Percentiles rank a stretch among this genome's conserved stretches.
These are phyloP conservation scores for Blastobotrys elegans DNA, from an alignment of 1,139 yeast species.

Conservation along the genomic window DNA sequence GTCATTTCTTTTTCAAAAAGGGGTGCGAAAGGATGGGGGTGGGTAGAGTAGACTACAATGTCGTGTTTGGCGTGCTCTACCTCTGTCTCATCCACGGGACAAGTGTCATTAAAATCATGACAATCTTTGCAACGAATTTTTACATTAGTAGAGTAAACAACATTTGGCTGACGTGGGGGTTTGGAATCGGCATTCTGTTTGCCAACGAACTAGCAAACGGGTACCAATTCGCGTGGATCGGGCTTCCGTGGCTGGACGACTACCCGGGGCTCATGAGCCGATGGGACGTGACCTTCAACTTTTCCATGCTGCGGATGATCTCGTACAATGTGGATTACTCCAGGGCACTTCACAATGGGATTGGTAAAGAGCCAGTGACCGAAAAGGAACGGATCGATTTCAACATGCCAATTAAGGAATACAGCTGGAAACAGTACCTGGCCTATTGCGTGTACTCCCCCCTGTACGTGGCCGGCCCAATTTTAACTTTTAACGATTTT, in stretches of 20 bases:
- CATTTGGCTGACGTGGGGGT: slow-evolving; percentile 54
- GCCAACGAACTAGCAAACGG: slow-evolving; percentile 65
- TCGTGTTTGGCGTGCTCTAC: slow-evolving; percentile 64
- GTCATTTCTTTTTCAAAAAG: slow-evolving; percentile 52
- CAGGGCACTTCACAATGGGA: slow-evolving; percentile 25
- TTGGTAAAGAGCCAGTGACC: slow-evolving; percentile 27
- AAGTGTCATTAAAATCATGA: slow-evolving; percentile 55
- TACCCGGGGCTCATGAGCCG: slow-evolving; percentile 66
- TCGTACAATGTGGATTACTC: slow-evolving; percentile 76
- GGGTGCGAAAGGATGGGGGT: slow-evolving; percentile 14
- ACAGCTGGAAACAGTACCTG: slow-evolving; percentile 57
- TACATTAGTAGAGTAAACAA: slow-evolving; percentile 43
- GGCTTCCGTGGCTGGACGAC: slow-evolving; percentile 37
- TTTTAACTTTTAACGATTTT: slow-evolving; percentile 87
- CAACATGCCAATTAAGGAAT: slow-evolving; percentile 56
- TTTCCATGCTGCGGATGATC: slow-evolving; percentile 75
- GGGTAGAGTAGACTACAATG: slow-evolving; percentile 52
- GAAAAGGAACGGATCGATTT: slow-evolving; percentile 68
- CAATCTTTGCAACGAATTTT: slow-evolving; percentile 55
- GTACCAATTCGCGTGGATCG: slow-evolving; percentile 35
- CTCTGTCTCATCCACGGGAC: slow-evolving; percentile 77
- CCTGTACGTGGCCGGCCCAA: slow-evolving; percentile 90
- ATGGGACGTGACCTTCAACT: slow-evolving; percentile 96
- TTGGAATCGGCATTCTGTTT: slow-evolving; percentile 71
- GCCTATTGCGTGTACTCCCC: slow-evolving; percentile 85